A percentile compares a stretch with the other conserved stretches of the same genome.
These are phyloP conservation scores for Neurospora sublineolata DNA, from an alignment of 495 filamentous ascomycete genomes.

Conservation along the genomic window DNA sequence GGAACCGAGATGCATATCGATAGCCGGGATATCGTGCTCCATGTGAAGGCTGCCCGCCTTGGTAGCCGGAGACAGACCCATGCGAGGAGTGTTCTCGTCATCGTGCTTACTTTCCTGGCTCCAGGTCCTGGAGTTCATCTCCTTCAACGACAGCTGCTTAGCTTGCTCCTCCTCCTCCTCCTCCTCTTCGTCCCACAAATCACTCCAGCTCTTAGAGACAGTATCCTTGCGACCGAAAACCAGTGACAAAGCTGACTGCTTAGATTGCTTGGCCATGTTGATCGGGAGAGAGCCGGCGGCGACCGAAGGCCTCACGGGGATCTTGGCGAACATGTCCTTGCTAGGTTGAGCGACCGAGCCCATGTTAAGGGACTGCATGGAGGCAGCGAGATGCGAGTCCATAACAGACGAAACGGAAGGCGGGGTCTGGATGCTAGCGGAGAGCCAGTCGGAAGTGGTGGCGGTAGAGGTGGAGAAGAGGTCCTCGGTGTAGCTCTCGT, in stretches of 20 bases:
- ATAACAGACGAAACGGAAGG: slow-evolving; percentile 63
- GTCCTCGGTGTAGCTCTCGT: slow-evolving; percentile 69
- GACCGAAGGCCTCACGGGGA: slow-evolving; percentile 19
- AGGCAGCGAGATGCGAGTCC: slow-evolving; percentile 62
- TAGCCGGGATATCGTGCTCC: slow-evolving; percentile 30
- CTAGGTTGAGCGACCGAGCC: slow-evolving; percentile 26
- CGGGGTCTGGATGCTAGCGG: slow-evolving; percentile 52
- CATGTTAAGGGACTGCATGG: slow-evolving; percentile 47
- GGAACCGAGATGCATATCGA: slow-evolving; percentile 28
- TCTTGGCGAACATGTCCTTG: slow-evolving; percentile 18
- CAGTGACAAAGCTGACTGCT: slow-evolving; percentile 55
- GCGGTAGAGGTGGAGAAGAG: slow-evolving; percentile 74
- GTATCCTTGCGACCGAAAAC: slow-evolving; percentile 65
- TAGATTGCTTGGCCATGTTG: slow-evolving; percentile 49
- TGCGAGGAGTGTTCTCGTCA: slow-evolving; percentile 35
- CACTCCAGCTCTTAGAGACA: slow-evolving; percentile 94
- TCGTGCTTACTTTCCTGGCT: slow-evolving; percentile 59
- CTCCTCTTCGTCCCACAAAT: slow-evolving; percentile 86
- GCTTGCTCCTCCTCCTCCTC: slow-evolving; percentile 49
- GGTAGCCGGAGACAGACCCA: slow-evolving; percentile 40
- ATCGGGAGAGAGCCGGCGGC: slow-evolving; percentile 73
- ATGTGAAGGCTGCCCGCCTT: slow-evolving; percentile 28
- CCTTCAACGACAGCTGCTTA: slow-evolving; percentile 49
- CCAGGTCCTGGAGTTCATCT: slow-evolving; percentile 70
- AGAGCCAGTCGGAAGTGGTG: slow-evolving; percentile 56